Evolutionary conservation across 225 moss, liverwort and hornwort genomes (phyloP).

Genomic region (Marchantia paleacea): DNA sequence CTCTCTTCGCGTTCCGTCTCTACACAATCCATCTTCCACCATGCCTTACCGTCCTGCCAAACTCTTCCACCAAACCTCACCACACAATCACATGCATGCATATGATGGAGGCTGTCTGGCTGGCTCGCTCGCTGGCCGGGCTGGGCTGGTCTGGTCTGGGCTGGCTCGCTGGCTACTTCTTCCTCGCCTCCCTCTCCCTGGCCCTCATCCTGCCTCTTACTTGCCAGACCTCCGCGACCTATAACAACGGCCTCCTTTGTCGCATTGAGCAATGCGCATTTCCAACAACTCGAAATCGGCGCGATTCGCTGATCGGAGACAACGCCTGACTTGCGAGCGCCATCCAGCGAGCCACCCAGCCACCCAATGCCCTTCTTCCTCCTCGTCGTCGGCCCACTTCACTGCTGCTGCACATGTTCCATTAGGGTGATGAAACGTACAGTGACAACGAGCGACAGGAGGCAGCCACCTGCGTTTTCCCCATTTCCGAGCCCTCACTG

Average conservation of each 20-base stretch:
- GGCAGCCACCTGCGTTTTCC: background rate
- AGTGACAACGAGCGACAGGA: background rate
- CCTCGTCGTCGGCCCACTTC: background rate
- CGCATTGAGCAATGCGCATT: background rate
- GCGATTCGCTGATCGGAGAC: background rate
- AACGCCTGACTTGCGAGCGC: background rate
- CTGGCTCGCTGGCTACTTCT: too few species aligned
- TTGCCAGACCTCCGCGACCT: background rate
- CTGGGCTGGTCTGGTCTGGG: background rate
- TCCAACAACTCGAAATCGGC: background rate
- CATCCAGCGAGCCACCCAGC: background rate
- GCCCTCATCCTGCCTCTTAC: background rate
- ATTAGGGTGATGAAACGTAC: background rate
- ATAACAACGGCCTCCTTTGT: background rate
- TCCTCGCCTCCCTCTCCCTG: background rate
- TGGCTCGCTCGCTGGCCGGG: background rate
- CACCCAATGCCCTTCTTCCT: background rate
- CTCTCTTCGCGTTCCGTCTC: background rate
- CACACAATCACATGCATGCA: constrained; percentile 2
- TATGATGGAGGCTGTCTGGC: background rate
- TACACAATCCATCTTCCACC: background rate
- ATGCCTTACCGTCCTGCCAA: background rate
- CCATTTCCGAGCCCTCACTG: background rate
- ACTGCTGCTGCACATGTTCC: background rate
- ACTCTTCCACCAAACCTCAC: background rate